Percentiles rank a stretch among this genome's conserved stretches.
Conservation (phyloP, 2,329 filamentous ascomycete genomes). For the Fusarium heterosporum region DNA sequence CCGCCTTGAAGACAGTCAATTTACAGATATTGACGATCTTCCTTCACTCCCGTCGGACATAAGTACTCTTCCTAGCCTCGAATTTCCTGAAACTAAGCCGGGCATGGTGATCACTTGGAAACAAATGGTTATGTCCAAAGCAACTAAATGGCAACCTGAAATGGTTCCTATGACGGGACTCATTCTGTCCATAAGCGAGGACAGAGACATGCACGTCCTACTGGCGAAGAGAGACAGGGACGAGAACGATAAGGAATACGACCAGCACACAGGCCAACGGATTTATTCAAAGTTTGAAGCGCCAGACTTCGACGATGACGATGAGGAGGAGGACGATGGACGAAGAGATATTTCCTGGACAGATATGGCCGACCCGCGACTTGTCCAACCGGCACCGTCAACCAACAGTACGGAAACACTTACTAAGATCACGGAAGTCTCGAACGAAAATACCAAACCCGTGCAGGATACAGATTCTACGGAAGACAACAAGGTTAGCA, state of each 20-base stretch:
- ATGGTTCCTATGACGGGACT: slow-evolving; percentile 74
- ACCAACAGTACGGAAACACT: slow-evolving; percentile 42
- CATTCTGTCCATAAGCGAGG: slow-evolving; percentile 66
- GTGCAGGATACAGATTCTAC: slow-evolving; percentile 18
- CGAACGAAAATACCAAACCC: slow-evolving; percentile 27
- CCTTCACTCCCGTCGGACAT: slow-evolving; percentile 70
- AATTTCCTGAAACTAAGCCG: slow-evolving; percentile 59
- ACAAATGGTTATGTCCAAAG: slow-evolving; percentile 69
- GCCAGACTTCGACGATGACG: slow-evolving; percentile 71
- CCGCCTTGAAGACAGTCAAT: slow-evolving; percentile 56
- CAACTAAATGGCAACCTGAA: slow-evolving; percentile 74
- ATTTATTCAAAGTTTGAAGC: slow-evolving; percentile 84
- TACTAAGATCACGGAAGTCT: slow-evolving; percentile 46
- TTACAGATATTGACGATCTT: slow-evolving; percentile 68
- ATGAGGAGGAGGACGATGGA: slow-evolving; percentile 70
- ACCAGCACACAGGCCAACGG: slow-evolving; percentile 75
- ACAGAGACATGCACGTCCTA: slow-evolving; percentile 66
- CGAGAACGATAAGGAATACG: slow-evolving; percentile 68
- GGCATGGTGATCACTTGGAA: slow-evolving; percentile 79
- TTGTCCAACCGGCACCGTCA: slow-evolving; percentile 61
- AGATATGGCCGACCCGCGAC: slow-evolving; percentile 75
- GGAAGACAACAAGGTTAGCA: slow-evolving; percentile 46
- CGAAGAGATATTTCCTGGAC: slow-evolving; percentile 68
- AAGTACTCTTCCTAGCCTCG: slow-evolving; percentile 63
- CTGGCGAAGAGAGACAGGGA: slow-evolving; percentile 77